A percentile compares a stretch with the other conserved stretches of the same genome.
Conservation (phyloP, 768 basidiomycete species). For the Lactifluus rugatus region DNA sequence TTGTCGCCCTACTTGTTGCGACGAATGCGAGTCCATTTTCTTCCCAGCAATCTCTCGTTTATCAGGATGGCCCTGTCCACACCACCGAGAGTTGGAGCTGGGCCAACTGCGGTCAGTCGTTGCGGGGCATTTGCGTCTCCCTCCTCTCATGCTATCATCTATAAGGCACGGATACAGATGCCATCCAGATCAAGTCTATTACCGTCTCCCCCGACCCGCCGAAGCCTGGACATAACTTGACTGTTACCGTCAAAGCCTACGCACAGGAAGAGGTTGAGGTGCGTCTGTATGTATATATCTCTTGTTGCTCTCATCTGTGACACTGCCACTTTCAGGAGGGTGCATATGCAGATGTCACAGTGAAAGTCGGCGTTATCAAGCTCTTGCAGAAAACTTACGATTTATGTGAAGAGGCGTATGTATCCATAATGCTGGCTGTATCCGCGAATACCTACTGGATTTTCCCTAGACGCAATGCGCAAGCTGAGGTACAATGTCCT, state of each 20-base stretch:
- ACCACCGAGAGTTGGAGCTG: slow-evolving; percentile 53
- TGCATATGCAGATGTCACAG: slow-evolving; percentile 78
- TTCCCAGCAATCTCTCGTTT: slow-evolving; percentile 27
- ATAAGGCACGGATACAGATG: slow-evolving; percentile 37
- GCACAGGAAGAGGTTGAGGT: slow-evolving; percentile 61
- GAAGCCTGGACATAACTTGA: slow-evolving; percentile 74
- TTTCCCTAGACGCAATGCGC: slow-evolving; percentile 51
- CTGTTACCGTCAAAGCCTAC: slow-evolving; percentile 65
- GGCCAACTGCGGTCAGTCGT: slow-evolving; percentile 59
- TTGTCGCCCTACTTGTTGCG: slow-evolving; percentile 22
- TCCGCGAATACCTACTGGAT: background rate
- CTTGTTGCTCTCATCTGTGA: background rate
- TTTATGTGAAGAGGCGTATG: slow-evolving; percentile 90
- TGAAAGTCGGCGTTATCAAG: slow-evolving; percentile 92
- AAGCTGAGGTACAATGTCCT: slow-evolving; percentile 77
- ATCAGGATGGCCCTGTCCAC: slow-evolving; percentile 26
- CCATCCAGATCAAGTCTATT: slow-evolving; percentile 62
- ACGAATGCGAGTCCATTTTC: slow-evolving; percentile 21
- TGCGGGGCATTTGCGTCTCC: background rate
- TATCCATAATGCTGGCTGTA: slow-evolving; percentile 17
- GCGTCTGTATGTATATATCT: slow-evolving; percentile 9
- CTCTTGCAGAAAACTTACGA: slow-evolving; percentile 78
- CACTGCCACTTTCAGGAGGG: slow-evolving; percentile 54
- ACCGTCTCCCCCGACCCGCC: slow-evolving; percentile 80
- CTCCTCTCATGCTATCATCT: slow-evolving; percentile 8